These are phyloP conservation scores for Tylopilus plumbeoviolaceoides DNA, from an alignment of 768 basidiomycete genomes.

Conservation along the genomic window DNA sequence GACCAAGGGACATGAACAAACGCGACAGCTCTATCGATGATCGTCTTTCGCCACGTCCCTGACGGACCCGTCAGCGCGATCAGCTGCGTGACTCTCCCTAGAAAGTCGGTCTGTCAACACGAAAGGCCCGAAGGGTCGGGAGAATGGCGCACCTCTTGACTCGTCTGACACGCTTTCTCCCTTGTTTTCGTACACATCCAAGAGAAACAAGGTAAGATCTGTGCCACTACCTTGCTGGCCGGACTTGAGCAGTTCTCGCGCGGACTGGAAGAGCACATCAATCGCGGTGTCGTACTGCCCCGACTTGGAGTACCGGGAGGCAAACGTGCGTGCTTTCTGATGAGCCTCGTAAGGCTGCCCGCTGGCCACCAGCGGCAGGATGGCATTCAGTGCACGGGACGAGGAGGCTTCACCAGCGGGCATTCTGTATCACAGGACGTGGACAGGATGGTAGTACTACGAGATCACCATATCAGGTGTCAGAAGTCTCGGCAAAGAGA, in stretches of 20 bases:
- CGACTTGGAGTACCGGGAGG: slow-evolving; percentile 80
- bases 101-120: neutral
- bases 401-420: slow-evolving; percentile 38
- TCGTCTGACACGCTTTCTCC: slow-evolving; percentile 71
- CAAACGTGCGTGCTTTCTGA: slow-evolving; percentile 95
- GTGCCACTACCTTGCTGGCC: slow-evolving; percentile 88
- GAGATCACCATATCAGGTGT: slow-evolving; percentile 11
- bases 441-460: neutral
- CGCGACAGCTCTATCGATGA: slow-evolving; percentile 83
- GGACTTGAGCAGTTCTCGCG: slow-evolving; percentile 82
- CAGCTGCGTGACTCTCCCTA: slow-evolving; percentile 86
- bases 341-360: slow-evolving; percentile 89
- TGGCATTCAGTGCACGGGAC: slow-evolving; percentile 67
- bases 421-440: slow-evolving; percentile 19
- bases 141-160: slow-evolving; percentile 60
- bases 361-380: slow-evolving; percentile 64
- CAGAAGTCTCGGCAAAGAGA: slow-evolving; percentile 17
- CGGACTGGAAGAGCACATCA: slow-evolving; percentile 88
- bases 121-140: neutral
- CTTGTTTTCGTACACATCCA: slow-evolving; percentile 80
- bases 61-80: slow-evolving; percentile 78
- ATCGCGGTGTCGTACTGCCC: slow-evolving; percentile 82
- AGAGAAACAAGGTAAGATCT: slow-evolving; percentile 74
- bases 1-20: slow-evolving; percentile 36
- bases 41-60: slow-evolving; percentile 87